A percentile compares a stretch with the other conserved stretches of the same genome.
Evolutionary conservation across 148 eudicot species (phyloP).

Genomic region (Nepenthes mirabilis): DNA sequence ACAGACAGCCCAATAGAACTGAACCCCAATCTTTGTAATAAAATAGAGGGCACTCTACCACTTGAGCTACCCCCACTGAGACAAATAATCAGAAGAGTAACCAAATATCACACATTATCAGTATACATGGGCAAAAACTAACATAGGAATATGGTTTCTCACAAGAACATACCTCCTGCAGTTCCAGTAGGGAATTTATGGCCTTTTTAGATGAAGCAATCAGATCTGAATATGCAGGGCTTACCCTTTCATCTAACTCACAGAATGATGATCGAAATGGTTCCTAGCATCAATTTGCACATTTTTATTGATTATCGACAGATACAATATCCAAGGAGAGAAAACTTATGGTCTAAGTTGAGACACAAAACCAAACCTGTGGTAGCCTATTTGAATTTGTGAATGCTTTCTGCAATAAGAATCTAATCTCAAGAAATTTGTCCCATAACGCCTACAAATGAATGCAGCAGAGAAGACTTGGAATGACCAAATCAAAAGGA

Average conservation of each 20-base stretch:
- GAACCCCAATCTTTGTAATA: neutral
- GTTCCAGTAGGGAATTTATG: constrained; percentile 56
- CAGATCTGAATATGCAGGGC: constrained; percentile 55
- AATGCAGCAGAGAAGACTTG: neutral
- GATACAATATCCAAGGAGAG: neutral
- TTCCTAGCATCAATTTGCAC: constrained; percentile 40
- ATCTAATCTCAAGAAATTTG: constrained; percentile 78
- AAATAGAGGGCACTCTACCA: too few species aligned
- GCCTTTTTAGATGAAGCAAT: constrained; percentile 56
- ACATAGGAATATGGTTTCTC: too few species aligned
- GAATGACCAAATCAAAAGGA: neutral
- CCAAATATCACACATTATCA: neutral
- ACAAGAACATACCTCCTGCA: constrained; percentile 47
- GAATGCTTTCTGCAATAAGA: constrained; percentile 67
- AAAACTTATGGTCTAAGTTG: neutral
- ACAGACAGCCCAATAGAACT: neutral
- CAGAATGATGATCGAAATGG: constrained; percentile 65
- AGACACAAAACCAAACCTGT: constrained; percentile 36
- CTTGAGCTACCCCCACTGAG: too few species aligned
- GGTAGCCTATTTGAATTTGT: constrained; percentile 70
- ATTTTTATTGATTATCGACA: constrained; percentile 1
- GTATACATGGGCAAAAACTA: too few species aligned
- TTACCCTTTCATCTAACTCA: constrained; percentile 31
- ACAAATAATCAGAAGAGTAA: neutral
- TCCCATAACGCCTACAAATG: constrained; percentile 74